These are phyloP conservation scores for Fusarium mangiferae DNA, from an alignment of 2,329 filamentous ascomycete species.

Conservation along the genomic window DNA sequence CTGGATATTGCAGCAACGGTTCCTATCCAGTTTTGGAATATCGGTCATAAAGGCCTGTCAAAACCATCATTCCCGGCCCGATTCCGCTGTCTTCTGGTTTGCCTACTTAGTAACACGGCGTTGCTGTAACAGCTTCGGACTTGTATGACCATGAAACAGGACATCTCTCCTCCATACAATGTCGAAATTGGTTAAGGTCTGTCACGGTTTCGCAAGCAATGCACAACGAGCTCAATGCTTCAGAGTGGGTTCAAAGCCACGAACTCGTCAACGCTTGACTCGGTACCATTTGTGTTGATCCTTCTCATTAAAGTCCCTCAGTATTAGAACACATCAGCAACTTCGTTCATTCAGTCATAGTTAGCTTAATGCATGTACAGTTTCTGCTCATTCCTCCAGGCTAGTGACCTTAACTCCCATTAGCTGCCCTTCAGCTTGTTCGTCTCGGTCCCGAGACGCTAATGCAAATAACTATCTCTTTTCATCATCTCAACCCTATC, in stretches of 20 bases:
- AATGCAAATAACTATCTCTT: background rate
- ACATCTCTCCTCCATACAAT: background rate
- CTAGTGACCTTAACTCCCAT: background rate
- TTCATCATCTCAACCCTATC: background rate
- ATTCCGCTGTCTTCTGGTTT: conserved; percentile 7
- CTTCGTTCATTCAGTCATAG: background rate
- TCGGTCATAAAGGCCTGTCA: background rate
- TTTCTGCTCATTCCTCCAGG: background rate
- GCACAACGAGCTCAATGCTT: background rate
- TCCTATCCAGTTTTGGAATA: background rate
- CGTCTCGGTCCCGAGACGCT: background rate
- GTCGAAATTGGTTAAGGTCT: background rate
- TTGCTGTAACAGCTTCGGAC: background rate
- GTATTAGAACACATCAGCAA: background rate
- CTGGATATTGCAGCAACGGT: conserved; percentile 5
- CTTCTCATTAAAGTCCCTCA: background rate
- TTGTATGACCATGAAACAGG: background rate
- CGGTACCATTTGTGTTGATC: background rate
- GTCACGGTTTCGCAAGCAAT: background rate
- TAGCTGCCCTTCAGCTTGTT: background rate
- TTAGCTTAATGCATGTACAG: background rate
- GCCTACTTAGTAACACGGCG: background rate
- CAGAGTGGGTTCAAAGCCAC: background rate
- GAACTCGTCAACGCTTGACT: background rate
- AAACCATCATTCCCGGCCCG: conserved; percentile 7